A percentile compares a stretch with the other conserved stretches of the same genome.
Conservation (phyloP, 2,329 filamentous ascomycete species). For the Epicoccum nigrum region DNA sequence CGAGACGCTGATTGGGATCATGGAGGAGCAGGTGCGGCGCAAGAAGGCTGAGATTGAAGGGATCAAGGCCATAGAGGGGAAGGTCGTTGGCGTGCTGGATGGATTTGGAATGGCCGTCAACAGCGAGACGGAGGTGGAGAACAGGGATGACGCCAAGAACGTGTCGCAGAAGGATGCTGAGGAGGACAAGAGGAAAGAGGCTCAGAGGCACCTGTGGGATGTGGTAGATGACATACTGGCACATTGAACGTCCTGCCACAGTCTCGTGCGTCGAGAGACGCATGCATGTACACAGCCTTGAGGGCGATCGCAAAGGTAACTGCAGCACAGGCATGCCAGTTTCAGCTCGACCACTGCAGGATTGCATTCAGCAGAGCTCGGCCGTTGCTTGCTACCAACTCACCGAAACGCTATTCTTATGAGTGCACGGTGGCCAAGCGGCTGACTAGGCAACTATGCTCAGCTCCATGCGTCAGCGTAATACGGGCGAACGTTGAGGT, state of each 20-base stretch:
- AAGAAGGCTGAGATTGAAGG: conserved; percentile 75
- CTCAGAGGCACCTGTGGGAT: conserved; percentile 46
- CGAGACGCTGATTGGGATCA: conserved; percentile 83
- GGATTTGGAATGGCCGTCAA: conserved; percentile 59
- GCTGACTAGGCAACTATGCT: too few relatives aligned
- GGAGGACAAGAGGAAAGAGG: conserved; percentile 26
- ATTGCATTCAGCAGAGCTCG: too few relatives aligned
- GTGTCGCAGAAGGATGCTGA: conserved; percentile 14
- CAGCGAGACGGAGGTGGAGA: conserved; percentile 13
- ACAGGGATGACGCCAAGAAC: conserved; percentile 27
- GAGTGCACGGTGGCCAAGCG: too few relatives aligned
- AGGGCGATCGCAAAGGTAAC: too few relatives aligned
- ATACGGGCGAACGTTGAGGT: neutral
- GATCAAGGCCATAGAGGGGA: conserved; percentile 70
- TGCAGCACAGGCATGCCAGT: too few relatives aligned
- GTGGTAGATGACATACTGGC: conserved; percentile 44
- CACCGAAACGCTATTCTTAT: too few relatives aligned
- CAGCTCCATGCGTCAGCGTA: neutral
- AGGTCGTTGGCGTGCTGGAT: conserved; percentile 74
- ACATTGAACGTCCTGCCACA: conserved; percentile 11
- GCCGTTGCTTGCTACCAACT: too few relatives aligned
- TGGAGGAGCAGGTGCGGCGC: conserved; percentile 81
- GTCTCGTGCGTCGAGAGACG: too few relatives aligned
- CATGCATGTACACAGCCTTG: too few relatives aligned
- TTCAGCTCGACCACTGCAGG: too few relatives aligned